These are phyloP conservation scores for Lepidium campestre DNA, from an alignment of 441 rosid species.

Conservation along the genomic window DNA sequence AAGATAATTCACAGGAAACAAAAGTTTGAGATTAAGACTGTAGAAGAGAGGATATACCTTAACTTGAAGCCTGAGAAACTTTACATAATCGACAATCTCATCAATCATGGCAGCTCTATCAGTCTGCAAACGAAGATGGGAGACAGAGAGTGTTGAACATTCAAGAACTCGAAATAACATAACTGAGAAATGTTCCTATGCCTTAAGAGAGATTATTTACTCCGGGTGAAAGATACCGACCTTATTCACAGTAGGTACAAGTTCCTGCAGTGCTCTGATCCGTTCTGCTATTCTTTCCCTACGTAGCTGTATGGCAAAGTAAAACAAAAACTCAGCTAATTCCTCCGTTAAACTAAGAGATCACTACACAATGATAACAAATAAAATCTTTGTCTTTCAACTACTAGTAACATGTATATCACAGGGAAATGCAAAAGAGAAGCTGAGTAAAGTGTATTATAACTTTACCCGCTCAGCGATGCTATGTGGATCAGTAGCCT, in stretches of 20 bases:
- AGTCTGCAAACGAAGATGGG: slow-evolving; percentile 44
- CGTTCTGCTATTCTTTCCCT: slow-evolving; percentile 98
- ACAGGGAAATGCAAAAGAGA: neutral
- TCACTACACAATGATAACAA: neutral
- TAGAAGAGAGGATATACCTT: slow-evolving; percentile 50
- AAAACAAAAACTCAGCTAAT: neutral
- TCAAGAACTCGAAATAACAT: neutral
- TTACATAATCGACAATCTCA: slow-evolving; percentile 97
- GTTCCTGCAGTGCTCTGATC: slow-evolving; percentile 92
- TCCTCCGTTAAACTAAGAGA: neutral
- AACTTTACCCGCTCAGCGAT: slow-evolving; percentile 87
- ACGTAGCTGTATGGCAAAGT: slow-evolving; percentile 66
- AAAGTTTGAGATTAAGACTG: neutral
- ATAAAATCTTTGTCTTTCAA: neutral
- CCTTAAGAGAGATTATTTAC: neutral
- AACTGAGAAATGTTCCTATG: neutral
- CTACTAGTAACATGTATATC: neutral
- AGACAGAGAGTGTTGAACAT: neutral
- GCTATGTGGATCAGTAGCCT: slow-evolving; percentile 99
- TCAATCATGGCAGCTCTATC: slow-evolving; percentile 99
- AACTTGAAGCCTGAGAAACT: slow-evolving; percentile 97
- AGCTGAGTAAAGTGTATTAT: neutral
- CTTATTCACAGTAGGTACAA: slow-evolving; percentile 98
- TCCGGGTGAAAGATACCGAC: slow-evolving; percentile 28
- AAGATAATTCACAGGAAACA: neutral